Base-by-base conservation (phyloP, 1,284 basidiomycete species). In the Lignosus rhinocerotis region DNA sequence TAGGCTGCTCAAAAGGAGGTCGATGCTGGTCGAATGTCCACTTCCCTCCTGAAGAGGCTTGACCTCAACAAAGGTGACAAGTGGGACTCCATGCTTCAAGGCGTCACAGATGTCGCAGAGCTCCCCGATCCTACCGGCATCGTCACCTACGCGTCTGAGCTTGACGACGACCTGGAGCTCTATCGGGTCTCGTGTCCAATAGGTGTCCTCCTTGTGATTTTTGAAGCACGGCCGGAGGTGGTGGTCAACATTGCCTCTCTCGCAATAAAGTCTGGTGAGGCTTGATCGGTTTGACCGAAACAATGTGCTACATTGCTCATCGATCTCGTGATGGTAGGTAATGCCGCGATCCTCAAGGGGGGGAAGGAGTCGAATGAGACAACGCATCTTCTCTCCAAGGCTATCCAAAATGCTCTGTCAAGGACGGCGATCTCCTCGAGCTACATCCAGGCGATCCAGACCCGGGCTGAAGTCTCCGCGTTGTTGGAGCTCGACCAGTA, bases 201-300 rank as follows among this genome's bases (percentile, higher is more conserved):
- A 62, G 97, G 97, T 17, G 96, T 98, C 0, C 79, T 99, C 30
- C 82, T 99, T 49, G 94, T 98, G 64, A 98, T 99, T 64, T 99
- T 99, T 66, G 97, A 99, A 75, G 93, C 96, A 3, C 83, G 97
- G 36, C 97, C 97, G 1, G 97, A 99, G 73, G 97, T 99, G 6
- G 94, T 99, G 32, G 92, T 99, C 44, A 99, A 99, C 73, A 98
- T 99, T 67, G 94, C 97, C 6, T 84, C 93, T 0, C 78, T 99
- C 65, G 96, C 97, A 2, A 94, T 99, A 75, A 99, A 98, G 76
- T 96, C 93, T 31, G 96, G 96, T 91, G 67, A 70, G 19, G 47
- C 6, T 6, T 12, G 33, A 7, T 5, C 31, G 12, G 1, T 5
- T 10, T 12, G 31, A 36, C 46, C 32, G 46, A 33, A n/a, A 3